Percentiles rank a stretch among this genome's conserved stretches.
Evolutionary conservation across 2,329 filamentous ascomycete species (phyloP).

Genomic region (Cladosporium oxysporum): DNA sequence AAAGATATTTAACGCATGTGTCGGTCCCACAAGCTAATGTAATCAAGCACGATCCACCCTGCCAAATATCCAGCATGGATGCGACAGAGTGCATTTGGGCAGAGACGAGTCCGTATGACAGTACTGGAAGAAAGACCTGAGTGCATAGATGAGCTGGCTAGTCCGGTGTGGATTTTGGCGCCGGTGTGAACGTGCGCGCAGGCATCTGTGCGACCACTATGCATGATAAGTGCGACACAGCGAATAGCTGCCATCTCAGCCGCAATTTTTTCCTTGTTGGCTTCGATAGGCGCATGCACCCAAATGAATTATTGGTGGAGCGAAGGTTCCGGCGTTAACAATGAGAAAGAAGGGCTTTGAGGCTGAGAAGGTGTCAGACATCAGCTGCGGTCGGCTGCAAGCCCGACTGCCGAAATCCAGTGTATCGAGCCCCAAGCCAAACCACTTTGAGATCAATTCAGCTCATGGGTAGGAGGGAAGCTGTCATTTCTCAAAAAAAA

Average conservation of each 20-base stretch:
- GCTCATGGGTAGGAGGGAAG: neutral
- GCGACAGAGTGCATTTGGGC: neutral
- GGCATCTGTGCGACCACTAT: neutral
- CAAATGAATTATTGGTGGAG: neutral
- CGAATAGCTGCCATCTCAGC: neutral
- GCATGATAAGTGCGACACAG: neutral
- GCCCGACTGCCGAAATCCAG: neutral
- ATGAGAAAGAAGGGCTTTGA: neutral
- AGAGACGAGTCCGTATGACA: neutral
- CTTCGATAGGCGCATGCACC: neutral
- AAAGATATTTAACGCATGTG: neutral
- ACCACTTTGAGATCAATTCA: neutral
- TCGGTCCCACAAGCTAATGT: neutral
- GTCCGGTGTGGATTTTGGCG: neutral
- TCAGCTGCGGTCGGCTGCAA: neutral
- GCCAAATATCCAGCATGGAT: neutral
- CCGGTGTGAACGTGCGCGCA: neutral
- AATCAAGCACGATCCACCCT: neutral
- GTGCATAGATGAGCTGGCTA: neutral
- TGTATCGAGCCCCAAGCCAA: neutral
- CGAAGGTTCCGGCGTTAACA: neutral
- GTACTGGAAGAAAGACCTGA: neutral
- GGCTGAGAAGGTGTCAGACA: neutral
- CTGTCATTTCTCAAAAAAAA: neutral
- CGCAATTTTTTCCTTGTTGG: neutral